Base-by-base conservation (phyloP, 2,329 filamentous ascomycete genomes). In the Trichoderma pleuroti region DNA sequence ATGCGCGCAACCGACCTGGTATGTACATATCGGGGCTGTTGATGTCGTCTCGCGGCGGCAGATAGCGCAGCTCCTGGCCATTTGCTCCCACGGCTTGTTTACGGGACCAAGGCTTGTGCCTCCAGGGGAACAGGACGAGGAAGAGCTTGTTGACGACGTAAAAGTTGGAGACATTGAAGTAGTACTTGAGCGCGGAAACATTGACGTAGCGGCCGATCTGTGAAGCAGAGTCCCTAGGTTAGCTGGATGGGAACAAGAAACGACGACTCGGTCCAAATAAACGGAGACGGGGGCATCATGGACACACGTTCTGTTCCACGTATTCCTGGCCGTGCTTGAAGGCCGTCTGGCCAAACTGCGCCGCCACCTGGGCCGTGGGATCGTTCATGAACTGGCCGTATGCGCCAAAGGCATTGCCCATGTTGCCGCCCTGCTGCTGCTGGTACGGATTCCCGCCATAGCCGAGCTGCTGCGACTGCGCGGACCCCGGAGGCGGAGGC, bases 1-100 rank as follows among this genome's bases (percentile, higher is more conserved):
- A 60, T 6, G 66, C 39, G 66, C 39, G 56, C 54, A 39, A 77
- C 82, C 42, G 76, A 86, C 84, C 82, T 71, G 94, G 94, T 76
- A 99, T 99, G 84, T 99, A 99, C 94, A 99, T 98, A 82, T 99
- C 96, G 18, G 97, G 96, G 74, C 93, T 97, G 83, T 99, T 99
- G 81, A 98, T 86, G 79, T 99, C 96, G 81, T 99, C 95, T 74
- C 96, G 88, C 2, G 96, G 96, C 6, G 96, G 93, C 9, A 98
- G 87, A 82, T 96, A 99, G 85, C 90, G 91, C 59, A 89, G 89
- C 74, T 92, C 90, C 76, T 91, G 88, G 64, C 91, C 87, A 78
- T 88, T 89, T 70, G 90, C 88, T 24, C 91, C 90, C 70, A 90
- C 87, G 70, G 91, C 86, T 80, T 97, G 93, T 81, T 97, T 94